Conservation (phyloP, 2,329 filamentous ascomycete genomes). For the Ophiocordyceps camponoti-rufipedis region DNA sequence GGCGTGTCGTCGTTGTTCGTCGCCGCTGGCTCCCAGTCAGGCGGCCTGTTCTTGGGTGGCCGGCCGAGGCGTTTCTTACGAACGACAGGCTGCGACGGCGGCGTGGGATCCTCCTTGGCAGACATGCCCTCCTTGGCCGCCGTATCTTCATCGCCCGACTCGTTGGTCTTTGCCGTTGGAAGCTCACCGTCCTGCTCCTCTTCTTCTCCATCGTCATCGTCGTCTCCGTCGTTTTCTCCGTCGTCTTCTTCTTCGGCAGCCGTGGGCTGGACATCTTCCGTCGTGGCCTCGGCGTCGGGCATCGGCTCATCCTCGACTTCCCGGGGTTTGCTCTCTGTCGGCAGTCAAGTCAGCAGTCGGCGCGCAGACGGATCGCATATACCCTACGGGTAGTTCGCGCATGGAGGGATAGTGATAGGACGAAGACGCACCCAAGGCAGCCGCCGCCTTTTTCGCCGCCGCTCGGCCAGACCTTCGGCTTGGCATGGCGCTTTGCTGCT, state of each 20-base stretch:
- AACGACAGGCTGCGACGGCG: slow-evolving; percentile 42
- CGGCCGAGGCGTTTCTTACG: slow-evolving; percentile 67
- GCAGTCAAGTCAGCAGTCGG: neutral
- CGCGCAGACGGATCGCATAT: too few species aligned
- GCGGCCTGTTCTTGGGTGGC: slow-evolving; percentile 67
- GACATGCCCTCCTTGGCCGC: slow-evolving; percentile 23
- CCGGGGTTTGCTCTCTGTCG: slow-evolving; percentile 22
- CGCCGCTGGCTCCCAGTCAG: slow-evolving; percentile 55
- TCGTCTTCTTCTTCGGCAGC: neutral
- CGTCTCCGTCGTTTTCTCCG: slow-evolving; percentile 2
- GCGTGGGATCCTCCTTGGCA: slow-evolving; percentile 29
- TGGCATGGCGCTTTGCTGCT: slow-evolving; percentile 8
- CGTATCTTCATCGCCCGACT: slow-evolving; percentile 16
- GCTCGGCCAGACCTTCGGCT: slow-evolving; percentile 33
- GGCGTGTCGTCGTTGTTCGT: slow-evolving; percentile 40
- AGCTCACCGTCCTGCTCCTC: slow-evolving; percentile 17
- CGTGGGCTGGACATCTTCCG: slow-evolving; percentile 2
- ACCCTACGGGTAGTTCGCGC: too few species aligned
- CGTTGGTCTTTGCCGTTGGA: slow-evolving; percentile 26
- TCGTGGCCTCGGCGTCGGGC: slow-evolving; percentile 12
- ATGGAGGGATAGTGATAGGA: neutral
- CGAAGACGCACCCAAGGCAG: slow-evolving; percentile 28
- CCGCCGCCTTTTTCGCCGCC: slow-evolving; percentile 33
- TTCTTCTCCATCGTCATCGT: slow-evolving; percentile 14
- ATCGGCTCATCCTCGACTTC: slow-evolving; percentile 22